Conservation (phyloP, 2,329 filamentous ascomycete genomes). For the Xylaria sp. region DNA sequence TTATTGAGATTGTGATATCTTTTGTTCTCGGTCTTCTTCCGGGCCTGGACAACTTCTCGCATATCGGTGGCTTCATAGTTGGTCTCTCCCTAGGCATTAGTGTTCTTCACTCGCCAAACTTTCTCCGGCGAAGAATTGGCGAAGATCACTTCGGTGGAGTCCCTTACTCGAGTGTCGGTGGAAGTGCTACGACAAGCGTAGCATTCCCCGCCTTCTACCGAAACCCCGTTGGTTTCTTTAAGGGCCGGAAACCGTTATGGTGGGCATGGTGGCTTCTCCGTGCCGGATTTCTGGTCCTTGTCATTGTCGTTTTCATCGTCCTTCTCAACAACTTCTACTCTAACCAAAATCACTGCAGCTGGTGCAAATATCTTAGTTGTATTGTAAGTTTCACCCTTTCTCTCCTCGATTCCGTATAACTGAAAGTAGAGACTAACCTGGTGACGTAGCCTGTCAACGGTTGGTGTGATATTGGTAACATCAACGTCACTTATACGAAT, state of each 20-base stretch:
- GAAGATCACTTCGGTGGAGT: slow-evolving; percentile 57
- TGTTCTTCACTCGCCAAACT: slow-evolving; percentile 85
- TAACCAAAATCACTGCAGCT: slow-evolving; percentile 75
- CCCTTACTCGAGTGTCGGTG: slow-evolving; percentile 72
- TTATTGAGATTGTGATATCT: slow-evolving; percentile 84
- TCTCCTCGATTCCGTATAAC: background rate
- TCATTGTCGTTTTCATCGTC: slow-evolving; percentile 83
- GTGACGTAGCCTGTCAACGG: slow-evolving; percentile 39
- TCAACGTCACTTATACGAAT: slow-evolving; percentile 32
- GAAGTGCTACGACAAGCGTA: slow-evolving; percentile 47
- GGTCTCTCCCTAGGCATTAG: slow-evolving; percentile 86
- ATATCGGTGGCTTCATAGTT: slow-evolving; percentile 95
- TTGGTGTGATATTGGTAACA: slow-evolving; percentile 42
- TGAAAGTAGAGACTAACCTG: slow-evolving; percentile 3
- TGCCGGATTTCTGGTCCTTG: slow-evolving; percentile 76
- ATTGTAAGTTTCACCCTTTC: slow-evolving; percentile 69
- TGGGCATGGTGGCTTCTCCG: slow-evolving; percentile 97
- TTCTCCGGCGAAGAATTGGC: slow-evolving; percentile 75
- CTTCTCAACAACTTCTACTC: slow-evolving; percentile 91
- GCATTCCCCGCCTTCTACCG: slow-evolving; percentile 62
- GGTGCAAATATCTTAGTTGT: slow-evolving; percentile 96
- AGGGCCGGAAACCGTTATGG: slow-evolving; percentile 90
- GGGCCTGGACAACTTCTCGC: slow-evolving; percentile 94
- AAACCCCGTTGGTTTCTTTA: slow-evolving; percentile 80
- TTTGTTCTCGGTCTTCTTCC: slow-evolving; percentile 92